Evolutionary conservation across 345 rosid species (phyloP), one percentile per base, ranked within the genome.

Genomic region (Eucalyptus curtisii): DNA sequence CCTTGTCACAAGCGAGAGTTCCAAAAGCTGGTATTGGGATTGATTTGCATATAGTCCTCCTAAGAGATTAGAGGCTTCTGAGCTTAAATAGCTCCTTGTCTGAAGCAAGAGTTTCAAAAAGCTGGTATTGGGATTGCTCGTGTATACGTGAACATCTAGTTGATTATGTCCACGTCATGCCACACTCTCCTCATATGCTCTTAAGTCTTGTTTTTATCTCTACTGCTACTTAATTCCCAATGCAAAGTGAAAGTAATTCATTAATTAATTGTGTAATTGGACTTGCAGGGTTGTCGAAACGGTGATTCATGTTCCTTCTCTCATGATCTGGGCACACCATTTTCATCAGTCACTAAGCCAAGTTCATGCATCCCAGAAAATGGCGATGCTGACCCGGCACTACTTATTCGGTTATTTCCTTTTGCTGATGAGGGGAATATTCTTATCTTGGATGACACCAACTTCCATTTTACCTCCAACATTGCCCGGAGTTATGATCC

Each of bases 201-300:
- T 61, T n/a, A 64, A 64, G 76, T 64, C 76, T 30, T 64, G 76
- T 45, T 49, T 84, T 42, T 17, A 48, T 24, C 81, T 40, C 68
- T 40, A 53, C 80, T 12, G 25, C 80, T 59, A 47, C 85, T 84
- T 37, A 31, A 24, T 50, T 24, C 33, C 17, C 45, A 30, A 88
- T 87, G 42, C 19, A 49, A 20, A 40, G 45, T 81, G 37, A 49
- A 42, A 40, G 49, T 33, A n/a, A 59, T 45, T n/a, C 22, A 86
- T 53, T 71, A 87, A 89, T 88, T 40, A 44, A 27, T 80, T 91
- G 85, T 89, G 87, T 86, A 71, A 86, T 57, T 87, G 88, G 86
- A 89, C 92, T 76, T 92, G 86, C 95, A 97, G 99, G 99, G 99
- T 61, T 97, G 99, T 92, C 93, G 96, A 91, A 93, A 96, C 57